Evolutionary conservation across 1,284 basidiomycete species (phyloP), one percentile per base, ranked within the genome.

Genomic region (Serendipita sp.): DNA sequence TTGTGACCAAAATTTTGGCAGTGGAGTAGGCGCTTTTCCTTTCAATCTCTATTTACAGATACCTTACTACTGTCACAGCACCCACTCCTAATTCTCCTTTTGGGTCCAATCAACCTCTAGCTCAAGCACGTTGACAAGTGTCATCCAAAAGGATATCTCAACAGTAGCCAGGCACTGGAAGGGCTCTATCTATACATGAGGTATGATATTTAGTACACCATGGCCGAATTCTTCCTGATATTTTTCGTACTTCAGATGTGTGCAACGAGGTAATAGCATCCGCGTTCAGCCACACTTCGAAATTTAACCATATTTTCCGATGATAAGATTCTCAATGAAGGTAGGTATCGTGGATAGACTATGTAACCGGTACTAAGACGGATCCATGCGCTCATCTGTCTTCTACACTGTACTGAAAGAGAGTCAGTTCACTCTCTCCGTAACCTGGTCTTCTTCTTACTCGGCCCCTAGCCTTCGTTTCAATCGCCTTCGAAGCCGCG

Each of bases 111-210:
- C 22, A 22, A 22, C 22, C 22, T 32, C 26, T 5, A 35, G 34
- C 32, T 22, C 53, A 26, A 35, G 41, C 35, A 67, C 67, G 13
- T 38, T 67, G 47, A 67, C 67, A 12, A 60, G 67, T 1, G 74
- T 76, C 66, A 74, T 75, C 62, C 72, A 77, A 67, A 77, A 72
- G 65, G 76, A 78, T 66, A 74, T 76, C 64, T 68, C 71, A 22
- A 75, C 69, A 50, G 66, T 77, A 53, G 74, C 72, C 61, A 74
- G 72, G 2, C 72, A 73, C 42, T 78, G 75, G 67, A 73, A 71
- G 61, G 75, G 76, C 34, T 76, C 76, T 64, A 67, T 77, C 34
- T 76, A 75, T 64, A 61, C 75, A 72, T 76, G 75, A 75, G 38
- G 38, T 49, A 49, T n/a, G 45, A 22, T 22, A 22, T 22, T 22